Base-by-base conservation (phyloP, 768 basidiomycete genomes). In the Trametes cubensis region DNA sequence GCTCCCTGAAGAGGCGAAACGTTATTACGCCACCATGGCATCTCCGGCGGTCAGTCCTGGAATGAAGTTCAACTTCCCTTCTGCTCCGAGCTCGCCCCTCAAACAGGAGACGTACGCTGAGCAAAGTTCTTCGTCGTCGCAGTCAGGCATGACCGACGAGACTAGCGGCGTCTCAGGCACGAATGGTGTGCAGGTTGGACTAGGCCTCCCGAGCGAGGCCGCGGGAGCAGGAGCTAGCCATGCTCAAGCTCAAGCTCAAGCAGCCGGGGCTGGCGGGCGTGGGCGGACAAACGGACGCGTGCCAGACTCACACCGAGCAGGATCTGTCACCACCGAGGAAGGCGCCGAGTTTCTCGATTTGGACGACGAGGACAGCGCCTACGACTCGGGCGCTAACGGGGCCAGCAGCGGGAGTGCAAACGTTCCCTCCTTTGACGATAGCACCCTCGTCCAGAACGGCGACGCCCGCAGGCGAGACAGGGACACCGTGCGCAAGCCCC, bases 1-100 rank as follows among this genome's bases (percentile, higher is more conserved):
- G 38, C 78, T 92, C 40, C 88, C 91, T 1, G 89, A 92, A 57
- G 92, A 93, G 71, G 87, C 90, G 17, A 84, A 79, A 64, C 85
- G 82, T 50, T 92, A 90, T 68, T 87, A 90, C 58, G 80, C 84
- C 40, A 84, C 81, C 66, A 85, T 89, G 82, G 75, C 74, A 40
- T 87, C 85, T 5, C 86, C 89, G 3, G 70, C 76, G 8, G 74
- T 82, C 26, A 88, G 84, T 68, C 85, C 88, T 6, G 60, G 55
- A 15, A 60, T 57, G 60, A 64, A 64, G 58, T 64, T 64, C 54
- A 64, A 41, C 53, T 64, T 64, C 41, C 55, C 61, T 14, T 51
- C 55, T 6, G 42, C 25, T 6, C 52, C 64, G 40, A 57, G 61
- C 26, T 65, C 66, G 34, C 66, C 64, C n/a, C 38, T 58, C 14